Evolutionary conservation across 2,329 filamentous ascomycete species (phyloP).

Genomic region (Lachnellula subtilissima): DNA sequence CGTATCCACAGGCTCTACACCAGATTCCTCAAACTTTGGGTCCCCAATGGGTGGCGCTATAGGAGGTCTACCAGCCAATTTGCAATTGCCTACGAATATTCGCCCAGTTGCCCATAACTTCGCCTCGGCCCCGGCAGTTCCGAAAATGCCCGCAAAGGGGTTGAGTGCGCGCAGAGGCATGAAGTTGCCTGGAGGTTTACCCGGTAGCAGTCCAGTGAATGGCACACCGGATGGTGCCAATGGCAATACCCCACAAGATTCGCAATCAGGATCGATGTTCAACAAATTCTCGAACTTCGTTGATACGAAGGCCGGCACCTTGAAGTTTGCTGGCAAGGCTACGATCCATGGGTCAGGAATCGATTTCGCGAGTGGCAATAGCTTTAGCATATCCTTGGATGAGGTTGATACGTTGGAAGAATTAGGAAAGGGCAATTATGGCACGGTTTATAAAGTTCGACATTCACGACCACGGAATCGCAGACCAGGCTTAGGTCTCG

Average conservation of each 20-base stretch:
- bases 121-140: slow-evolving; percentile 48
- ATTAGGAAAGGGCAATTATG: slow-evolving; percentile 96
- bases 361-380: slow-evolving; percentile 83
- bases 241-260: slow-evolving; percentile 13
- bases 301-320: slow-evolving; percentile 82
- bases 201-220: slow-evolving; percentile 21
- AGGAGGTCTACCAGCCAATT: slow-evolving; percentile 39
- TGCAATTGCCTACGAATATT: slow-evolving; percentile 40
- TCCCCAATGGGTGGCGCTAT: slow-evolving; percentile 30
- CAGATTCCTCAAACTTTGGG: slow-evolving; percentile 17
- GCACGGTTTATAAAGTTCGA: slow-evolving; percentile 93
- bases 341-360: slow-evolving; percentile 85
- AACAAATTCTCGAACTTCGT: slow-evolving; percentile 76
- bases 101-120: slow-evolving; percentile 42
- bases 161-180: slow-evolving; percentile 64
- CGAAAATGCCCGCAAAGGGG: slow-evolving; percentile 42
- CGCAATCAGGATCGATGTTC: slow-evolving; percentile 43
- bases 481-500: slow-evolving; percentile 55
- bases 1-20: slow-evolving; percentile 34
- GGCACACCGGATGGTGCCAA: slow-evolving; percentile 15
- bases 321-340: slow-evolving; percentile 91
- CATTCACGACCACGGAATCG: slow-evolving; percentile 65
- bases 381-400: slow-evolving; percentile 90
- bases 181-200: slow-evolving; percentile 47
- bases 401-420: slow-evolving; percentile 92